Evolutionary conservation across 169 alveolate genomes (phyloP).

Genomic region (Babesia bovis): DNA sequence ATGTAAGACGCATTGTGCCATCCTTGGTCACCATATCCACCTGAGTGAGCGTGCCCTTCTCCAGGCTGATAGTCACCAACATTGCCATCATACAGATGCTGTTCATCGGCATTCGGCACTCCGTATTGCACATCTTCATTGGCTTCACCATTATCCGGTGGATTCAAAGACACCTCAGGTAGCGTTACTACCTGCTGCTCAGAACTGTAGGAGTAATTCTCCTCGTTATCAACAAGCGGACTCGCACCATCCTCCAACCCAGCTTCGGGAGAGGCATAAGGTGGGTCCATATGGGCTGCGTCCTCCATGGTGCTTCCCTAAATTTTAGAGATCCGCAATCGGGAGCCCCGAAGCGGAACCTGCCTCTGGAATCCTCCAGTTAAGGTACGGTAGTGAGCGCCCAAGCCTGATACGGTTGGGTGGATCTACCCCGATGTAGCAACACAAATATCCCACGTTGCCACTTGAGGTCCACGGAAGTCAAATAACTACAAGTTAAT

Average conservation of each 20-base stretch:
- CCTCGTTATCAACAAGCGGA: conserved; percentile 35
- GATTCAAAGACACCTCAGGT: conserved; percentile 34
- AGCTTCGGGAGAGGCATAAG: conserved; percentile 9
- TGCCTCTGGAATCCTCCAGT: not conserved
- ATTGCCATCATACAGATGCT: conserved; percentile 41
- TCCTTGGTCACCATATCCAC: conserved; percentile 43
- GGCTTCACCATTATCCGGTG: conserved; percentile 41
- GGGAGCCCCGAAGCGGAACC: not conserved
- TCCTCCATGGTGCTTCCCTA: conserved; percentile 9
- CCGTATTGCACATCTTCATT: conserved; percentile 31
- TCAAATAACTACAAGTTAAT: not conserved
- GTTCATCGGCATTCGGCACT: conserved; percentile 9
- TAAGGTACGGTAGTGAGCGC: conserved; percentile 4
- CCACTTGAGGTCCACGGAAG: not conserved
- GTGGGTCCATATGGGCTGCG: conserved; percentile 5
- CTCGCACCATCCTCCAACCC: not conserved
- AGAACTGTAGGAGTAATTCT: conserved; percentile 32
- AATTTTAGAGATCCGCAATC: not conserved
- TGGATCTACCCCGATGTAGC: not conserved
- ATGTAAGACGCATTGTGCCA: conserved; percentile 46
- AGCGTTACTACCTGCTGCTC: conserved; percentile 32
- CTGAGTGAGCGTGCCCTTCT: conserved; percentile 27
- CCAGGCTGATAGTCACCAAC: conserved; percentile 1
- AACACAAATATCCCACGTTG: not conserved
- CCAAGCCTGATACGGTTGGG: conserved; percentile 54